Evolutionary conservation across 345 rosid genomes (phyloP).

Genomic region (Populus deltoides): DNA sequence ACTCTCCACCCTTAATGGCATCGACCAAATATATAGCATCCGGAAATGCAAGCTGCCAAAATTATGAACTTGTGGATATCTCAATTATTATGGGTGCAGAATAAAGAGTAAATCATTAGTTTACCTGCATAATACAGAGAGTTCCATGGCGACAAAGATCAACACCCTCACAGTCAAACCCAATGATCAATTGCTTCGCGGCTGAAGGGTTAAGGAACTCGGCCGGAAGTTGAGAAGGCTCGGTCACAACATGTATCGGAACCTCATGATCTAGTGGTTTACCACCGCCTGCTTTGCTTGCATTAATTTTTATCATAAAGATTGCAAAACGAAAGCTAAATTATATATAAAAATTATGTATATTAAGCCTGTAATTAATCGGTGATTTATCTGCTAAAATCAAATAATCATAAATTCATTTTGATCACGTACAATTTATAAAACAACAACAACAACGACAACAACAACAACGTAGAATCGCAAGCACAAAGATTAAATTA

Average conservation of each 20-base stretch:
- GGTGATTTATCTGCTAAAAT: not conserved
- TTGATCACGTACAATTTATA: not conserved
- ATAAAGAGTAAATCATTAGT: not conserved
- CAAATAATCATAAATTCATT: not conserved
- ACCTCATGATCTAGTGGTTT: conserved; percentile 41
- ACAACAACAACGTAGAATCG: not conserved
- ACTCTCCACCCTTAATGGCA: conserved; percentile 68
- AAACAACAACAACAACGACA: not conserved
- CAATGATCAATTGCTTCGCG: conserved; percentile 55
- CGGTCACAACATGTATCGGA: conserved; percentile 63
- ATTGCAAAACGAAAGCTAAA: not conserved
- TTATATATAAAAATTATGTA: too few species aligned
- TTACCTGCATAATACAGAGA: conserved; percentile 94
- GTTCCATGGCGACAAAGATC: conserved; percentile 77
- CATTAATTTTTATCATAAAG: not conserved
- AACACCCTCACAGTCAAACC: conserved; percentile 93
- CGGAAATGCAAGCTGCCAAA: conserved; percentile 84
- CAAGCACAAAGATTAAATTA: not conserved
- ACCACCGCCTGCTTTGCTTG: not conserved
- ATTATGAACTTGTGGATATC: not conserved
- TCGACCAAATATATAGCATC: conserved; percentile 89
- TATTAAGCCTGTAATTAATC: not conserved
- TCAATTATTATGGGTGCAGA: not conserved
- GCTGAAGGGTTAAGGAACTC: conserved; percentile 75
- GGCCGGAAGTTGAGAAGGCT: conserved; percentile 71